A percentile compares a stretch with the other conserved stretches of the same genome.
Conservation (phyloP, 2,329 filamentous ascomycete species). For the Apiospora aurea region DNA sequence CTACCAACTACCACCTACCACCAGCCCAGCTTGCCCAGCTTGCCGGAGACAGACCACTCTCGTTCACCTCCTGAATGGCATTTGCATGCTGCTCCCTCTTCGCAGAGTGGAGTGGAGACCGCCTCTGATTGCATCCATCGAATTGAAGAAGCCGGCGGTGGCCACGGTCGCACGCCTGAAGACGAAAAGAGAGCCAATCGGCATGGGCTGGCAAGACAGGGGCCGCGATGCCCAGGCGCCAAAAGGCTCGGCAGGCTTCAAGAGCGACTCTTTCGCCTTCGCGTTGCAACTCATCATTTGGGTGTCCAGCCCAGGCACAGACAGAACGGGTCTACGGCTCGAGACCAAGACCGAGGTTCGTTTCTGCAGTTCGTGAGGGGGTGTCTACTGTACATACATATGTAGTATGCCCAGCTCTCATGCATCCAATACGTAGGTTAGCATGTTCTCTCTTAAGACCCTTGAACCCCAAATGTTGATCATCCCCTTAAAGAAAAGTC, state of each 20-base stretch:
- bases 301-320: not conserved
- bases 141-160: not conserved
- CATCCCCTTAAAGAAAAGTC: not conserved
- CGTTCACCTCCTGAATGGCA: not conserved
- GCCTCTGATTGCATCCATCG: not conserved
- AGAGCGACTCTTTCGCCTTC: not conserved
- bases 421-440: not conserved
- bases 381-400: not conserved
- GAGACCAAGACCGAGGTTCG: not conserved
- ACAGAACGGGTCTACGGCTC: not conserved
- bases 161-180: not conserved
- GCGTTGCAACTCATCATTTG: not conserved
- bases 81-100: not conserved
- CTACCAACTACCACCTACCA: too few relatives aligned
- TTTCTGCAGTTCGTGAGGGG: not conserved
- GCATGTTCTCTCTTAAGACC: not conserved
- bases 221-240: conserved; percentile 14
- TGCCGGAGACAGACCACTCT: not conserved
- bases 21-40: too few relatives aligned
- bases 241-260: conserved; percentile 17
- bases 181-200: not conserved
- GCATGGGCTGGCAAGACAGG: not conserved
- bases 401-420: not conserved
- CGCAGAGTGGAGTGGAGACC: not conserved
- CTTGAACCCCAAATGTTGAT: not conserved